Conservation (phyloP, 2,329 filamentous ascomycete genomes). For the Chalaropsis thielavioides region DNA sequence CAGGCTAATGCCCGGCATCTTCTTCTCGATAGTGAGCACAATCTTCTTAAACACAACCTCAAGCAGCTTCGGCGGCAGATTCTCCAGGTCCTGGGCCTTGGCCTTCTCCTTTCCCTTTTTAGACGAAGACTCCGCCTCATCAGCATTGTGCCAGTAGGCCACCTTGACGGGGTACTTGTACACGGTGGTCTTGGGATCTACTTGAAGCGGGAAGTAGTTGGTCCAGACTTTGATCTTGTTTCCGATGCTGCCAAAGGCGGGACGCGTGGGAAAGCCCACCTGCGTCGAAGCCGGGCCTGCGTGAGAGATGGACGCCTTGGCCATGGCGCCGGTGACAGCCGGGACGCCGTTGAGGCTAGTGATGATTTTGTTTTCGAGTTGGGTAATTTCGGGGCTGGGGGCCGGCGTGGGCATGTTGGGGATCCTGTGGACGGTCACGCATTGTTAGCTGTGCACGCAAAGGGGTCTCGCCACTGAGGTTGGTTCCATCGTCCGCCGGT, state of each 20-base stretch:
- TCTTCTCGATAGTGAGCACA: constrained; percentile 25
- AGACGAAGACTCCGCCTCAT: constrained; percentile 9
- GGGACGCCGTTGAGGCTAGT: constrained; percentile 16
- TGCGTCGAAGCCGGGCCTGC: constrained; percentile 14
- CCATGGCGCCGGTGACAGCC: constrained; percentile 24
- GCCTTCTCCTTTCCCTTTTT: neutral
- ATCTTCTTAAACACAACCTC: constrained; percentile 29
- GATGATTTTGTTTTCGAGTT: constrained; percentile 30
- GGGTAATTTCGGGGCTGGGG: constrained; percentile 22
- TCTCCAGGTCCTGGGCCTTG: constrained; percentile 9
- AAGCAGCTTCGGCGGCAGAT: constrained; percentile 31
- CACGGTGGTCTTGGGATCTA: constrained; percentile 25
- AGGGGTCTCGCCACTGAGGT: too few species aligned
- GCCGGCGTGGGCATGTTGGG: constrained; percentile 17
- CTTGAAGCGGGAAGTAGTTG: constrained; percentile 37
- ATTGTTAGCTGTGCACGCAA: neutral
- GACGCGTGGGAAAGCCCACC: constrained; percentile 31
- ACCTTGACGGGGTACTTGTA: constrained; percentile 35
- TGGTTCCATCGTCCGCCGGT: neutral
- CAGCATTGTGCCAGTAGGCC: constrained; percentile 19
- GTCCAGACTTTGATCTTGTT: constrained; percentile 34
- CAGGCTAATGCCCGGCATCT: constrained; percentile 23
- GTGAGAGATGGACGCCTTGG: constrained; percentile 21
- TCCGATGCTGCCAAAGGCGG: constrained; percentile 35
- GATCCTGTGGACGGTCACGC: constrained; percentile 17